These are phyloP conservation scores for Tolypocladium sp. DNA, from an alignment of 2,329 filamentous ascomycete genomes.

Conservation along the genomic window DNA sequence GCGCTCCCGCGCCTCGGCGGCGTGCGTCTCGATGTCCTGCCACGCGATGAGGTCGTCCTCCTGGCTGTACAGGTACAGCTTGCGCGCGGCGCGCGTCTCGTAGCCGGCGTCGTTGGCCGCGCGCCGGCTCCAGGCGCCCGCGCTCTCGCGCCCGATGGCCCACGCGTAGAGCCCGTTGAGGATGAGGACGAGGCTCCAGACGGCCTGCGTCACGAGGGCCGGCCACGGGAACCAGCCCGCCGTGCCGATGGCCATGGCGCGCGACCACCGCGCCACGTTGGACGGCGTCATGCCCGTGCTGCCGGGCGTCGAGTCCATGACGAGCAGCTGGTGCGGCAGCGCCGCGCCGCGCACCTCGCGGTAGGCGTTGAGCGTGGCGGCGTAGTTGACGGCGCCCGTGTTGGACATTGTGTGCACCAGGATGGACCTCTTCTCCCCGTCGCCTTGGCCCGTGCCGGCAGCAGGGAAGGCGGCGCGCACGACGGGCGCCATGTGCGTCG, in stretches of 20 bases:
- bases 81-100: slow-evolving; percentile 26
- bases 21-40: slow-evolving; percentile 47
- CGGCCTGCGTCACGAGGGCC: slow-evolving; percentile 32
- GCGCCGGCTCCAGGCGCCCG: slow-evolving; percentile 27
- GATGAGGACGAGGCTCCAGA: slow-evolving; percentile 36
- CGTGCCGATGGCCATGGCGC: slow-evolving; percentile 42
- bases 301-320: slow-evolving; percentile 46
- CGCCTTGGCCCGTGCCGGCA: slow-evolving; percentile 5
- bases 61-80: slow-evolving; percentile 50
- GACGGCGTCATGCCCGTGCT: slow-evolving; percentile 28
- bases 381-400: slow-evolving; percentile 45
- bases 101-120: slow-evolving; percentile 26
- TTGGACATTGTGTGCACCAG: slow-evolving; percentile 49
- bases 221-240: slow-evolving; percentile 39
- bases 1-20: slow-evolving; percentile 31
- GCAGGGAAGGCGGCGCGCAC: slow-evolving; percentile 26
- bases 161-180: slow-evolving; percentile 23
- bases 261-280: slow-evolving; percentile 40
- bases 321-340: slow-evolving; percentile 38
- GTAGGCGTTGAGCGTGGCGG: slow-evolving; percentile 39
- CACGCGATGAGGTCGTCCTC: slow-evolving; percentile 47
- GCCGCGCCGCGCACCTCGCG: slow-evolving; percentile 20
- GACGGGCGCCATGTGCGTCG: slow-evolving; percentile 34
- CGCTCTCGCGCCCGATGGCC: slow-evolving; percentile 27
- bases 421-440: slow-evolving; percentile 17